Percentiles rank a stretch among this genome's conserved stretches.
Evolutionary conservation across 2,329 filamentous ascomycete genomes (phyloP).

Genomic region (Ceratocystis ficicola): DNA sequence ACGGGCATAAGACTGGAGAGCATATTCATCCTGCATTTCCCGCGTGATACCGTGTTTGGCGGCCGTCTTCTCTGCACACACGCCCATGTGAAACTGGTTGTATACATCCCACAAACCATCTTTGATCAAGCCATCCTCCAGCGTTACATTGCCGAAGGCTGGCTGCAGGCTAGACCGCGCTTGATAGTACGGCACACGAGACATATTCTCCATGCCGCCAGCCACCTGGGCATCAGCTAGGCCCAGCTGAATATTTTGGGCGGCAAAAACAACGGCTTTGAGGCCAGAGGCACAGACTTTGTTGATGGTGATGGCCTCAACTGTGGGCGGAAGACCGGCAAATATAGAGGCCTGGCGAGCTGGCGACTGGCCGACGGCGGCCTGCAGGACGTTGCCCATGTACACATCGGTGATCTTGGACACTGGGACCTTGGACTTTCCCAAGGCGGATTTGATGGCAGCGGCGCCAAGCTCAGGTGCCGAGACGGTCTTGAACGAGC

Average conservation of each 20-base stretch:
- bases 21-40: constrained; percentile 82
- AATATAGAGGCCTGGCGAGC: constrained; percentile 84
- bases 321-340: constrained; percentile 64
- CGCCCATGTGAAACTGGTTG: constrained; percentile 94
- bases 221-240: constrained; percentile 79
- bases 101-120: constrained; percentile 95
- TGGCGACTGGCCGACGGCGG: constrained; percentile 72
- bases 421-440: constrained; percentile 70
- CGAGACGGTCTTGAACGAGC: constrained; percentile 68
- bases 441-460: constrained; percentile 81
- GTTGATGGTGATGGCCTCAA: constrained; percentile 89
- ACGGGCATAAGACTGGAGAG: constrained; percentile 77
- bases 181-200: constrained; percentile 80
- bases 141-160: constrained; percentile 71
- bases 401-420: constrained; percentile 84
- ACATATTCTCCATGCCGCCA: constrained; percentile 98
- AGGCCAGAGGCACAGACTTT: constrained; percentile 95
- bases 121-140: constrained; percentile 87
- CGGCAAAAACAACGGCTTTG: constrained; percentile 81
- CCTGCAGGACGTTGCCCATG: constrained; percentile 92
- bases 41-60: constrained; percentile 73
- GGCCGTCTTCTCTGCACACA: constrained; percentile 87
- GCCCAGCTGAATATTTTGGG: constrained; percentile 88
- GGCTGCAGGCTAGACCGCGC: constrained; percentile 70
- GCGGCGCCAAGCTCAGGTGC: constrained; percentile 81